Percentiles rank a stretch among this genome's conserved stretches.
Conservation (phyloP, 768 basidiomycete species). For the Mycena galopus region DNA sequence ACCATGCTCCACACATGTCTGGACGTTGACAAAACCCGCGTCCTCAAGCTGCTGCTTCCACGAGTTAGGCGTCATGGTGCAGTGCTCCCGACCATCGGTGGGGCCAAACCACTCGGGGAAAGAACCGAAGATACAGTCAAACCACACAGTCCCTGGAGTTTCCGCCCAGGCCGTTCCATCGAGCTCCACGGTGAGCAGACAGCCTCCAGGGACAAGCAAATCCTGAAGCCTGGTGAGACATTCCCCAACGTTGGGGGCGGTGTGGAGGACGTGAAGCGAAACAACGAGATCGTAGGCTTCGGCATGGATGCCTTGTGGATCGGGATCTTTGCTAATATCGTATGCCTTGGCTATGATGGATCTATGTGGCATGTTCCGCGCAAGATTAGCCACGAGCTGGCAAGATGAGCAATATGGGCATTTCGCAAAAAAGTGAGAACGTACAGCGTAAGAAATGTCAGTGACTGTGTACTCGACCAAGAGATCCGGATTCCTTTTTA, state of each 20-base stretch:
- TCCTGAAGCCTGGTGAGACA: constrained; percentile 4
- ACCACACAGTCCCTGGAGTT: constrained; percentile 8
- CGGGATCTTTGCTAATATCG: constrained; percentile 12
- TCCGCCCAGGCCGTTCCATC: constrained; percentile 1
- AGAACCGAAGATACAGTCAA: constrained; percentile 15
- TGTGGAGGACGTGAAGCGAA: constrained; percentile 17
- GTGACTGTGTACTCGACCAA: constrained; percentile 22
- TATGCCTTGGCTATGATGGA: constrained; percentile 2
- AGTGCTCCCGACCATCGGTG: neutral
- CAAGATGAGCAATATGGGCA: neutral
- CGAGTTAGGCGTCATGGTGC: neutral
- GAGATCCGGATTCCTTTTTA: neutral
- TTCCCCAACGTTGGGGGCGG: neutral
- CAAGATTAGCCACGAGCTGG: constrained; percentile 8
- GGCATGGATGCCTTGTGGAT: neutral
- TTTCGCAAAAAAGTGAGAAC: neutral
- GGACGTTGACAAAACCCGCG: neutral
- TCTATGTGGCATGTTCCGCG: neutral
- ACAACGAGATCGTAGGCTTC: constrained; percentile 18
- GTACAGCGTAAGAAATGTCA: constrained; percentile 14
- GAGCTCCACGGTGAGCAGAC: neutral
- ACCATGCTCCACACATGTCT: neutral
- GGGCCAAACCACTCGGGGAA: constrained; percentile 20
- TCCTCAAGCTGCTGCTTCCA: constrained; percentile 6
- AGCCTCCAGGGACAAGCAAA: constrained; percentile 18